Evolutionary conservation across 2,329 filamentous ascomycete species (phyloP), one percentile per base, ranked within the genome.

Genomic region (Proliferodiscus dingleyae): DNA sequence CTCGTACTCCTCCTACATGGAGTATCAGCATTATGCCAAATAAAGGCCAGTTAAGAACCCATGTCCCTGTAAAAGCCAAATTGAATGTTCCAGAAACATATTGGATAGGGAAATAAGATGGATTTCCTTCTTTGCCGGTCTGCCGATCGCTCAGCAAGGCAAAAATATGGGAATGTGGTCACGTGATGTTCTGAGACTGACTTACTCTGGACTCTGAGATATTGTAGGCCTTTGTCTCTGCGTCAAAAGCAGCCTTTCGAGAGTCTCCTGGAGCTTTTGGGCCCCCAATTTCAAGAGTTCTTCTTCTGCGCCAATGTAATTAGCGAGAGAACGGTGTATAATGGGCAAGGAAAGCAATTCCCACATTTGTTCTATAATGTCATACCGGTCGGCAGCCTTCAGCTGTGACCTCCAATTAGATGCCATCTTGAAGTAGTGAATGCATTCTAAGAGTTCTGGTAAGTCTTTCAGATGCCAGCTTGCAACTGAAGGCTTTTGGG

Each of bases 201-300:
- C 71, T 61, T 72, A 86, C 85, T 59, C 73, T 67, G 28, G 79
- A 80, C 19, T 67, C 57, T 9, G 81, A 78, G 33, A 68, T 66
- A 34, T 77, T 72, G 55, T 80, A 86, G 10, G 81, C 79, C 9
- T 75, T 71, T 37, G 76, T 77, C 65, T 95, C 89, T 32, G 81
- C 68, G 37, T 73, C 64, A 58, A 84, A 83, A 16, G 87, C 87
- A 30, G 48, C 49, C 37, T 58, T 63, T 51, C 77, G 69, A 26
- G 70, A 66, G 44, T 72, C 73, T 23, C 73, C 75, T 50, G 75
- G 72, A 23, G 67, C 59, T 43, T 49, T 53, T 10, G 71, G 65
- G 9, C 66, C 66, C 22, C 70, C 66, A 3, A 67, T 63, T 47
- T 61, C 55, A 40, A 62, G 58, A 32, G 41, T 45, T 37, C 53